Evolutionary conservation across 116 monocot genomes (phyloP).

Genomic region (Phalaenopsis hybrid): DNA sequence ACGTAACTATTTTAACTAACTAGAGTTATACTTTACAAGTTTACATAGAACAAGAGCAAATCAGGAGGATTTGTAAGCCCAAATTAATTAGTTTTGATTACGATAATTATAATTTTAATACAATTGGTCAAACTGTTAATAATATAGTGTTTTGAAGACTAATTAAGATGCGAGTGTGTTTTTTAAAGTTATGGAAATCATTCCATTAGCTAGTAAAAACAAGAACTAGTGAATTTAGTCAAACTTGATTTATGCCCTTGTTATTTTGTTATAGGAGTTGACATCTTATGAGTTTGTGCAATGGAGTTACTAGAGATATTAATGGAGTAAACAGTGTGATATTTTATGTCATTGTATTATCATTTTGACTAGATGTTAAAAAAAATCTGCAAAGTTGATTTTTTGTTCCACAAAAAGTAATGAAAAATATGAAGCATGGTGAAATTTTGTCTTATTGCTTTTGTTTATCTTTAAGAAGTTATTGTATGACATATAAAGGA

Average conservation of each 20-base stretch:
- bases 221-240: background rate
- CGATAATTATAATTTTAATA: too few relatives aligned
- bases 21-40: too few relatives aligned
- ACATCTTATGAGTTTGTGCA: background rate
- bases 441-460: background rate
- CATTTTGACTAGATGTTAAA: background rate
- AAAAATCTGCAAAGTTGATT: background rate
- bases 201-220: too few relatives aligned
- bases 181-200: too few relatives aligned
- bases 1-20: too few relatives aligned
- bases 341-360: background rate
- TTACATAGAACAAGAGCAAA: too few relatives aligned
- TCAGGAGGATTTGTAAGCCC: too few relatives aligned
- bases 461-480: background rate
- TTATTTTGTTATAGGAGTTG: background rate
- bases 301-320: background rate
- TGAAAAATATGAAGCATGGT: background rate
- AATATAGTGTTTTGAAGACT: too few relatives aligned
- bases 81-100: too few relatives aligned
- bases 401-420: background rate
- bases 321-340: background rate
- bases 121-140: too few relatives aligned
- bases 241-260: background rate
- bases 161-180: too few relatives aligned
- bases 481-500: background rate